These are phyloP conservation scores for Rhinocladiella similis DNA, from an alignment of 2,329 filamentous ascomycete species.

Conservation along the genomic window DNA sequence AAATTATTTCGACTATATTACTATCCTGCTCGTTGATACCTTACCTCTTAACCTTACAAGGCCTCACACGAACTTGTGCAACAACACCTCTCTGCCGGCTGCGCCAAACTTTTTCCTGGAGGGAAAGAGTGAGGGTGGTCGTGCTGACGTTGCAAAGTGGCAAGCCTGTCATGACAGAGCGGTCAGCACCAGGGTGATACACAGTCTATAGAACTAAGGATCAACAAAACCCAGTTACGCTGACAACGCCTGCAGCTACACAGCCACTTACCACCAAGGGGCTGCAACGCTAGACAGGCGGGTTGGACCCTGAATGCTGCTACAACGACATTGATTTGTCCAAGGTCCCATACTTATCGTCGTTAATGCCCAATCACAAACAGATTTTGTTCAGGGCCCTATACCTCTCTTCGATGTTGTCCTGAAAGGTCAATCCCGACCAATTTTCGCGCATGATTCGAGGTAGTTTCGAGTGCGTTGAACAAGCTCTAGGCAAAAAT, in stretches of 20 bases:
- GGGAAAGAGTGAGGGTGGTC: constrained; percentile 39
- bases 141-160: constrained; percentile 33
- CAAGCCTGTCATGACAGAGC: constrained; percentile 44
- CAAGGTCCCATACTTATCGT: too few relatives aligned
- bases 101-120: constrained; percentile 47
- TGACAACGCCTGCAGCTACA: constrained; percentile 41
- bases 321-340: too few relatives aligned
- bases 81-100: constrained; percentile 32
- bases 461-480: constrained; percentile 25
- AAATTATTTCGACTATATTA: too few relatives aligned
- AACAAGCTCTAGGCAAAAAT: constrained; percentile 22
- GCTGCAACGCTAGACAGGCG: constrained; percentile 32
- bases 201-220: constrained; percentile 37
- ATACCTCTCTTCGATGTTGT: too few relatives aligned
- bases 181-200: constrained; percentile 32
- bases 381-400: too few relatives aligned
- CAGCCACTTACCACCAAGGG: constrained; percentile 36
- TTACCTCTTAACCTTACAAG: too few relatives aligned
- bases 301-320: too few relatives aligned
- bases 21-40: too few relatives aligned
- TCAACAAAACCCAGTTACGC: constrained; percentile 37
- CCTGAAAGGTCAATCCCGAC: constrained; percentile 9
- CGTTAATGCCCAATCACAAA: too few relatives aligned
- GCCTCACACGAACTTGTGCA: constrained; percentile 21
- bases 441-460: constrained; percentile 25